Evolutionary conservation across 306 rosid genomes (phyloP).

Genomic region (Chamaecrista fasciculata): DNA sequence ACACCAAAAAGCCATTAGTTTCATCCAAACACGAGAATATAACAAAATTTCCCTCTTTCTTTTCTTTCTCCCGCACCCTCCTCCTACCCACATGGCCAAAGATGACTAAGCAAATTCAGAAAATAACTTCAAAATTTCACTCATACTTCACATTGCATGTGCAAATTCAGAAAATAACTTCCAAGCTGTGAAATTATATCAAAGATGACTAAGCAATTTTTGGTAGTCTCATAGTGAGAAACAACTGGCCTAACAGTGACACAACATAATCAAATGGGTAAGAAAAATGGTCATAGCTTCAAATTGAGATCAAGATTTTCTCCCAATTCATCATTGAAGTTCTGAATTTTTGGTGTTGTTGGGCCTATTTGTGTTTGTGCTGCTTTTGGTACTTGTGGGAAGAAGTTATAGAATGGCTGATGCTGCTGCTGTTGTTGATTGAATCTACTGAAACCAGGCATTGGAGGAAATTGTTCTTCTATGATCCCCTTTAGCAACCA

Average conservation of each 20-base stretch:
- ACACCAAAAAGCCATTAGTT: conserved; percentile 20
- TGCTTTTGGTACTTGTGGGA: conserved; percentile 47
- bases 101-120: conserved; percentile 35
- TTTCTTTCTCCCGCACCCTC: conserved; percentile 10
- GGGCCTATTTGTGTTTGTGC: conserved; percentile 38
- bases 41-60: conserved; percentile 22
- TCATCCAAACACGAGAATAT: conserved; percentile 21
- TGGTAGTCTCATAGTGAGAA: conserved; percentile 31
- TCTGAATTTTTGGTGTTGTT: conserved; percentile 36
- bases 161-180: conserved; percentile 40
- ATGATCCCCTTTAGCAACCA: conserved; percentile 40
- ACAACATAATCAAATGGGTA: background rate
- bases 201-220: conserved; percentile 1
- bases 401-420: conserved; percentile 47
- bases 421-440: conserved; percentile 40
- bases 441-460: conserved; percentile 29
- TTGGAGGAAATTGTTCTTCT: conserved; percentile 35
- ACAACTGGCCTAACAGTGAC: conserved; percentile 31
- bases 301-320: conserved; percentile 69
- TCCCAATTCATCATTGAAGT: conserved; percentile 33
- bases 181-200: conserved; percentile 12
- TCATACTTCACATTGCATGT: conserved; percentile 35
- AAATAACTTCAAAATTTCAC: conserved; percentile 29
- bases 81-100: conserved; percentile 44
- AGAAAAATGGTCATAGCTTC: conserved; percentile 47